Conservation (phyloP, 805 yeast species). For the Nakazawaea sp. region DNA sequence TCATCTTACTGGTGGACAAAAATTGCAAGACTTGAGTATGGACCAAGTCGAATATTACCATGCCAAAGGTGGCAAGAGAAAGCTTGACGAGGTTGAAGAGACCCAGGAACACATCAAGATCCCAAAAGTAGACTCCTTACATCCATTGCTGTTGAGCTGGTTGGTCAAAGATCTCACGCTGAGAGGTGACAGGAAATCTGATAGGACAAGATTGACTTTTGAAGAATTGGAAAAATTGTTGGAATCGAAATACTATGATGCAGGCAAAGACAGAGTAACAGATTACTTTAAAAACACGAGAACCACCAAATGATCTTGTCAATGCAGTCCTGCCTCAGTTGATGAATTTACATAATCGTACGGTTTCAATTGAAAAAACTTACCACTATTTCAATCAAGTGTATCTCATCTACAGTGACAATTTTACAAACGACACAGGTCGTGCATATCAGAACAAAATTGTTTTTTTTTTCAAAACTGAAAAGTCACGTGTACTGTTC, state of each 20-base stretch:
- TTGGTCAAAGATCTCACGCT: conserved; percentile 40
- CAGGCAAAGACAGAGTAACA: conserved; percentile 33
- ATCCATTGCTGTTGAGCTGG: conserved; percentile 73
- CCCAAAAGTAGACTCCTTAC: conserved; percentile 44
- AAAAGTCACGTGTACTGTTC: too few species aligned
- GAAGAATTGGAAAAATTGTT: conserved; percentile 41
- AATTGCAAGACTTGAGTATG: conserved; percentile 29
- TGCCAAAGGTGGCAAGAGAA: conserved; percentile 12
- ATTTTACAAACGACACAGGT: too few species aligned
- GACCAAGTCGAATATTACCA: conserved; percentile 21
- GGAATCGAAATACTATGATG: conserved; percentile 35
- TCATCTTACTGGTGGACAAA: conserved; percentile 68
- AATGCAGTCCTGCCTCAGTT: too few species aligned
- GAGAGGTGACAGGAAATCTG: conserved; percentile 50
- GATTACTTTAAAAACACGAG: conserved; percentile 46
- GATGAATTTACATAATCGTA: too few species aligned
- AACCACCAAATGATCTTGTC: too few species aligned
- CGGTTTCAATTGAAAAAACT: too few species aligned
- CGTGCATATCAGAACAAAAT: too few species aligned
- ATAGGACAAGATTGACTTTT: conserved; percentile 41
- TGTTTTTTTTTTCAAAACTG: too few species aligned
- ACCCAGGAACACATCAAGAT: conserved; percentile 24
- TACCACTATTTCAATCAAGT: too few species aligned
- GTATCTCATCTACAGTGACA: too few species aligned
- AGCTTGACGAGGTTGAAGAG: conserved; percentile 18